These are phyloP conservation scores for Russula sp. DNA, from an alignment of 768 basidiomycete species.

Conservation along the genomic window DNA sequence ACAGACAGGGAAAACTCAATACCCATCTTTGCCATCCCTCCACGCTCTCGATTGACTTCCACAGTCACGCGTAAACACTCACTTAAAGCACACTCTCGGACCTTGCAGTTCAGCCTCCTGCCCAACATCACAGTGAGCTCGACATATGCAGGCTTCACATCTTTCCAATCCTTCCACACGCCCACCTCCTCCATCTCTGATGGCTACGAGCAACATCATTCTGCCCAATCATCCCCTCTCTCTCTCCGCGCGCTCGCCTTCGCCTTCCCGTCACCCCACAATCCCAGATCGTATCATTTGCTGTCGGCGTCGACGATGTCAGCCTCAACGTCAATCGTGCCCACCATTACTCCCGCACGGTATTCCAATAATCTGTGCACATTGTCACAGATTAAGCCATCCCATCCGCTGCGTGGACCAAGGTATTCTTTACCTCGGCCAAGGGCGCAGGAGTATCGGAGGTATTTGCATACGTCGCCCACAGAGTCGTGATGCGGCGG, in stretches of 20 bases:
- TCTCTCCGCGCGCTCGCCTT: conserved; percentile 35
- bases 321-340: conserved; percentile 29
- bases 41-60: too few species aligned
- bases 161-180: too few species aligned
- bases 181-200: too few species aligned
- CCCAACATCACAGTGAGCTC: too few species aligned
- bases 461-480: conserved; percentile 72
- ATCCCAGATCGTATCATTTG: conserved; percentile 24
- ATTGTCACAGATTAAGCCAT: conserved; percentile 25
- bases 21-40: too few species aligned
- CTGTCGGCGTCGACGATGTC: conserved; percentile 25
- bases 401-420: conserved; percentile 50
- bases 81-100: too few species aligned
- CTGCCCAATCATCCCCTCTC: conserved; percentile 45
- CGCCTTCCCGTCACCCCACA: conserved; percentile 30
- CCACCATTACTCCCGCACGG: conserved; percentile 33
- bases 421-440: conserved; percentile 72
- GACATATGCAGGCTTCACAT: too few species aligned
- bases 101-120: too few species aligned
- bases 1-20: neutral
- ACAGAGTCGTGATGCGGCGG: conserved; percentile 58
- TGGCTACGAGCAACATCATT: too few species aligned
- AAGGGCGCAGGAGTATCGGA: conserved; percentile 68
- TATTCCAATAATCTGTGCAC: conserved; percentile 21
- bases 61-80: too few species aligned